phyloP scores from a whole-genome alignment of 208 protist genomes.

The Histomonas meleagridis region DNA sequence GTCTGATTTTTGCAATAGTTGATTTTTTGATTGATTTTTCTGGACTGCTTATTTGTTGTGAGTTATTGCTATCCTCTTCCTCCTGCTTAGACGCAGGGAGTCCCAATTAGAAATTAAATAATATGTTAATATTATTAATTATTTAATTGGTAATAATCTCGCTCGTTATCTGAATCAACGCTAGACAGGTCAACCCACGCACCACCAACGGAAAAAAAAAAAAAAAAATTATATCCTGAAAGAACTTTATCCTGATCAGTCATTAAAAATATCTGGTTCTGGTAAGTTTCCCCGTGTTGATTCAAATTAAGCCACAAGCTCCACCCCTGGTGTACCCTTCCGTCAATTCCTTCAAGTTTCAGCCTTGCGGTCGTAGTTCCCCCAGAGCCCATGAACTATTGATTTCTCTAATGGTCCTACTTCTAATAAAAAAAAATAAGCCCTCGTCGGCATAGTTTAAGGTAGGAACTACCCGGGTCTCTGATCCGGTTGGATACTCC shows the following conservation, averaged over 20 bases:
- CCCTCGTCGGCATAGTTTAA: conserved; percentile 64
- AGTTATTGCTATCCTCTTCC: conserved; percentile 63
- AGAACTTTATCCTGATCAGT: conserved; percentile 50
- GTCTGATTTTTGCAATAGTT: no score
- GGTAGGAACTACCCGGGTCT: conserved; percentile 65
- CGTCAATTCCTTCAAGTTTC: conserved; percentile 72
- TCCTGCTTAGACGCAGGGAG: conserved; percentile 47
- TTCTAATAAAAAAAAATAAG: conserved; percentile 45
- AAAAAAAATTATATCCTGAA: neutral
- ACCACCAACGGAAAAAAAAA: neutral
- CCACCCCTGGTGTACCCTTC: conserved; percentile 64
- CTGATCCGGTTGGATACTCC: conserved; percentile 66
- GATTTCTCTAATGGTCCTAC: conserved; percentile 56
- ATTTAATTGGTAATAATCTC: conserved; percentile 66
- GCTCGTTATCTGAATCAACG: conserved; percentile 47
- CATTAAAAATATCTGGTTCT: conserved; percentile 67
- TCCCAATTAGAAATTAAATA: conserved; percentile 58
- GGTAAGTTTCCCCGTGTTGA: conserved; percentile 65
- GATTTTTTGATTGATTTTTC: no score
- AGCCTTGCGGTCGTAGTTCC: conserved; percentile 66
- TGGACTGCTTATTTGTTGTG: no score
- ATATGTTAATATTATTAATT: conserved; percentile 43
- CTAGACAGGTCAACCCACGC: neutral
- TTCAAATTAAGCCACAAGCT: conserved; percentile 67
- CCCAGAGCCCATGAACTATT: conserved; percentile 62